Conservation (phyloP, 2,329 filamentous ascomycete species). For the Colletotrichum scovillei region DNA sequence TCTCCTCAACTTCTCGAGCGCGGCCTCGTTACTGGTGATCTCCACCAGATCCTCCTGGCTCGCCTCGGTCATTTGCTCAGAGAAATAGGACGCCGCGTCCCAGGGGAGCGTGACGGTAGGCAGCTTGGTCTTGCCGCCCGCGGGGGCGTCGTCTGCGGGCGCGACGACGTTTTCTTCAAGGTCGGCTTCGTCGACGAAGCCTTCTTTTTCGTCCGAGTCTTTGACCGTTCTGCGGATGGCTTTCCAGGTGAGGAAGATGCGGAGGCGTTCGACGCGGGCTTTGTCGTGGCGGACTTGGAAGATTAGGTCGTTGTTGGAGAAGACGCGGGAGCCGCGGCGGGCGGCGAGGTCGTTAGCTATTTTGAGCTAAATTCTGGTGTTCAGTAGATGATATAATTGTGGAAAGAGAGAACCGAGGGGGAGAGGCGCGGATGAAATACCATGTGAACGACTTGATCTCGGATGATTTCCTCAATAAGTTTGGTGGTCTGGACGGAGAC, state of each 20-base stretch:
- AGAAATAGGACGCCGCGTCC: constrained; percentile 35
- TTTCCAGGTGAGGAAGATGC: constrained; percentile 40
- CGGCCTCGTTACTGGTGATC: constrained; percentile 15
- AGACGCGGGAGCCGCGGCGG: constrained; percentile 37
- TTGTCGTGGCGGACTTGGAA: constrained; percentile 40
- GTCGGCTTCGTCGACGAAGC: constrained; percentile 28
- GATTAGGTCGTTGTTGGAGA: constrained; percentile 40
- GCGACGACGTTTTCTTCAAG: not conserved
- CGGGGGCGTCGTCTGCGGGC: not conserved
- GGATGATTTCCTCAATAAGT: constrained; percentile 38
- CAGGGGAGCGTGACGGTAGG: constrained; percentile 30
- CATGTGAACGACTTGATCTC: constrained; percentile 35
- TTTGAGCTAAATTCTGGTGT: constrained; percentile 20
- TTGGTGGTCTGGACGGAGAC: constrained; percentile 35
- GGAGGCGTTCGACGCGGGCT: constrained; percentile 37
- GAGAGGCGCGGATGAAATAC: not conserved
- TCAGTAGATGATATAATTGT: no score
- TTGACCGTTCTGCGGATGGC: constrained; percentile 38
- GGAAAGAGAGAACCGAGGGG: no score
- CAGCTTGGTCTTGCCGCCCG: constrained; percentile 6
- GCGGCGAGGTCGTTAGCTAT: constrained; percentile 36
- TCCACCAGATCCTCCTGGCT: constrained; percentile 24
- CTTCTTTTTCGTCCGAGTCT: constrained; percentile 35
- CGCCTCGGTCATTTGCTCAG: constrained; percentile 17
- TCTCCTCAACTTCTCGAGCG: constrained; percentile 32